Base-by-base conservation (phyloP, 1,284 basidiomycete genomes). In the Boletus semigastroideus region DNA sequence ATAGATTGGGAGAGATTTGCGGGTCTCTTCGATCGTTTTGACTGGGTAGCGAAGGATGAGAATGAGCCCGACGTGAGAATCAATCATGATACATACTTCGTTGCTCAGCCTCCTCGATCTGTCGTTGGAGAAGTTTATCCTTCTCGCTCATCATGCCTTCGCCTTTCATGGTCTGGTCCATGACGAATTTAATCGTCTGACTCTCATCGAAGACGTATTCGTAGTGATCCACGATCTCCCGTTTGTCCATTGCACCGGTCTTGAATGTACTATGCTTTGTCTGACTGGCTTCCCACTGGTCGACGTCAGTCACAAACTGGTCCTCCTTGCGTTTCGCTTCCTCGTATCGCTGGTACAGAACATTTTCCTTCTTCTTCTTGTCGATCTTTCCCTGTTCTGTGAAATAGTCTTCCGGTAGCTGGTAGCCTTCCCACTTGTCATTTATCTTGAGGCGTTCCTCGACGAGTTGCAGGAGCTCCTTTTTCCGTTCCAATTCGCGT, bases 311-410 rank as follows among this genome's bases (percentile, higher is more conserved):
- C 14, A 92, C 84, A 67, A 98, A 98, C 62, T 94, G 87, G 64
- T 92, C 91, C 56, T 92, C 90, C 66, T 91, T 88, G 2, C 85
- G 86, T 64, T 88, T 90, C 30, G 87, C 88, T 54, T 99, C 96
- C 66, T 96, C 92, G 67, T 98, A 98, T 31, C 97, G 89, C 62
- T 93, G 85, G 68, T 98, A 98, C 46, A 99, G 72, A 0, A 92
- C 94, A 60, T 90, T 88, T 67, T 96, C 86, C 68, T 98, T 96
- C 74, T 94, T 95, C 76, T 97, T 95, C 72, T 86, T 89, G 79
- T 99, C 95, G 56, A 99, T 91, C 71, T 94, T 96, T n/a, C 97
- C 97, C 69, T 98, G 93, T 65, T 98, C 96, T 0, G 96, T 99
- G 63, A 98, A 82, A 66, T 99, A 99, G 72, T 99, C 96, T 62